Conservation (phyloP, 2,329 filamentous ascomycete species). For the Huntiella omanensis region DNA sequence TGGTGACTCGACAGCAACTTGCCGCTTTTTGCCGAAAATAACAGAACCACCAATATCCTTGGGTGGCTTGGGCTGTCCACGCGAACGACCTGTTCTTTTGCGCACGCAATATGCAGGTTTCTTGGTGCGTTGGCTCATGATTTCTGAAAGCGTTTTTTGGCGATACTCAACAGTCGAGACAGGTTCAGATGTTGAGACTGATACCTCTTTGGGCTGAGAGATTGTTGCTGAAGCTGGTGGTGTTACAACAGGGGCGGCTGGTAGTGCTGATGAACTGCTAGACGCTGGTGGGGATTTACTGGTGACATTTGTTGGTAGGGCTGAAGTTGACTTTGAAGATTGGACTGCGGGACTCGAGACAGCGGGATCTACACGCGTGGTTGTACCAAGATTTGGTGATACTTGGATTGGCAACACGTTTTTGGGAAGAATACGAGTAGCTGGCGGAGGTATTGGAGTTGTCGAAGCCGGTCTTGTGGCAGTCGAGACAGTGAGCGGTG, state of each 20-base stretch:
- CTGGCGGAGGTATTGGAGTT: background rate
- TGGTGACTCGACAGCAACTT: slow-evolving; percentile 28
- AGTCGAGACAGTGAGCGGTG: background rate
- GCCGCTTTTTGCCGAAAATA: slow-evolving; percentile 52
- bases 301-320: too few relatives aligned
- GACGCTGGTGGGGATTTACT: background rate
- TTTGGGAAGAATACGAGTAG: too few relatives aligned
- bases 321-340: too few relatives aligned
- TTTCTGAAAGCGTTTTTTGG: slow-evolving; percentile 10
- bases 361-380: too few relatives aligned
- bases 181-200: too few relatives aligned
- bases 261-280: background rate
- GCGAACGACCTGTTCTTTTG: slow-evolving; percentile 15
- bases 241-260: background rate
- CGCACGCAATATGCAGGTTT: background rate
- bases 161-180: background rate
- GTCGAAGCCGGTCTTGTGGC: background rate
- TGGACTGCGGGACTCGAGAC: too few relatives aligned
- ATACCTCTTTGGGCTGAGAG: too few relatives aligned
- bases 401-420: too few relatives aligned
- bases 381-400: too few relatives aligned
- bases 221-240: background rate
- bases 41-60: slow-evolving; percentile 41
- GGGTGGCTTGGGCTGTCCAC: slow-evolving; percentile 37
- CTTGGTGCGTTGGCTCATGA: slow-evolving; percentile 4